Base-by-base conservation (phyloP, 352 stramenopile species). In the Elongisporangium undulatum region DNA sequence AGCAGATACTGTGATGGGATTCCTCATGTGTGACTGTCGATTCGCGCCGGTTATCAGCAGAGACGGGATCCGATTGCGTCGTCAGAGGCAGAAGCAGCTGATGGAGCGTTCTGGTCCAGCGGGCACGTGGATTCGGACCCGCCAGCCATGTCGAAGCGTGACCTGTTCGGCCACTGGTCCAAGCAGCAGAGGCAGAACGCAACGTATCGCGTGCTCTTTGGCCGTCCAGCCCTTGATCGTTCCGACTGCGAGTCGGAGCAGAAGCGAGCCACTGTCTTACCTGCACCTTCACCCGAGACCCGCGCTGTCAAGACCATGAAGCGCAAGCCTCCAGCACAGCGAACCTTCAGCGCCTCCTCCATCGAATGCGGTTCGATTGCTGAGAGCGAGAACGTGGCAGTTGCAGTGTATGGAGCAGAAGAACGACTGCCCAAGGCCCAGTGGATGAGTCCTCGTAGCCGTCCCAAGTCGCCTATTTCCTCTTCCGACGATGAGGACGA, bases 151-250 rank as follows among this genome's bases (percentile, higher is more conserved):
- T 9, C 21, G 7, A 21, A 24, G 19, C 49, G 49, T 8, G 29
- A 15, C 1, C 29, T 41, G 29, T 62, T 74, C 38, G 17, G 52
- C 8, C 63, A 52, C 38, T 81, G 72, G 69, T 39, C 66, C n/a
- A 58, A 54, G 6, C 62, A 71, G 2, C 63, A 69, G 16, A 55
- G 64, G 3, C 82, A 67, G 55, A 58, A 74, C 23, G 74, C 74
- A 16, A 83, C 74, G 41, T 83, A 77, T 45, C 72, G 74, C 34
- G 74, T 81, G 59, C 63, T 83, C 15, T 81, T 77, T 26, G 74
- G 69, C 0, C 67, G 73, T 1, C 69, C 74, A 15, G 9, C 29
- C 5, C 8, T 41, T 1, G 29, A 41, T 9, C 29, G 29, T 13
- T 41, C 29, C 1, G 8, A 41, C 5, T 13, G 5, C 2, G 29